phyloP scores from a whole-genome alignment of 306 rosid genomes.

The Fragaria iinumae region DNA sequence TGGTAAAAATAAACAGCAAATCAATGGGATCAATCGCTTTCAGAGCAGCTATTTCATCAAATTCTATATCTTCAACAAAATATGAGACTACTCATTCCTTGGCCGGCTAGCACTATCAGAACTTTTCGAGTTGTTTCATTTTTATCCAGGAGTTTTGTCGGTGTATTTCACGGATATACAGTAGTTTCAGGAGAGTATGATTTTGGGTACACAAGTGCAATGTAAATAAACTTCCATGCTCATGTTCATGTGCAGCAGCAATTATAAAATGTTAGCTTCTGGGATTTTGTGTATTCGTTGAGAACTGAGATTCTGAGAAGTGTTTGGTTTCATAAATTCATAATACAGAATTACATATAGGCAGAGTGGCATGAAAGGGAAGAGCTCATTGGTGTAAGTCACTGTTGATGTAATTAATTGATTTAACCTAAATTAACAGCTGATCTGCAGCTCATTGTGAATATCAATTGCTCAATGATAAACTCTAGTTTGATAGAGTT shows the following conservation, averaged over 20 bases:
- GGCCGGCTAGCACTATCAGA: neutral
- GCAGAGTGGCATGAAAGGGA: neutral
- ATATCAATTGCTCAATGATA: neutral
- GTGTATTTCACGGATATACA: neutral
- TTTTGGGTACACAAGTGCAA: neutral
- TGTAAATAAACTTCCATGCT: constrained; percentile 13
- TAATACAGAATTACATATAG: too few species aligned
- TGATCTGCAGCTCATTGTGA: neutral
- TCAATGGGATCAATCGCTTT: constrained; percentile 2
- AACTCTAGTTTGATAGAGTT: neutral
- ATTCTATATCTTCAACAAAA: neutral
- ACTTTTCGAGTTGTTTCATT: neutral
- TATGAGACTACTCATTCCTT: neutral
- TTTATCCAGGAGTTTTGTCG: neutral
- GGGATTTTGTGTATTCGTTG: neutral
- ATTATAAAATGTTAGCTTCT: neutral
- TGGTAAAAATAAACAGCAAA: neutral
- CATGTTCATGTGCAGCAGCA: constrained; percentile 5
- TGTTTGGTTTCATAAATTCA: neutral
- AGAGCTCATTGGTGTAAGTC: neutral
- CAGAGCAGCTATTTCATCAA: neutral
- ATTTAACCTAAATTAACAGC: neutral
- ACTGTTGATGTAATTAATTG: too few species aligned
- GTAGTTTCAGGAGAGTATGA: neutral
- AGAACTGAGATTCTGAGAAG: neutral